Percentiles rank a stretch among this genome's conserved stretches.
Conservation (phyloP, 805 yeast species). For the Myxozyma geophila region DNA sequence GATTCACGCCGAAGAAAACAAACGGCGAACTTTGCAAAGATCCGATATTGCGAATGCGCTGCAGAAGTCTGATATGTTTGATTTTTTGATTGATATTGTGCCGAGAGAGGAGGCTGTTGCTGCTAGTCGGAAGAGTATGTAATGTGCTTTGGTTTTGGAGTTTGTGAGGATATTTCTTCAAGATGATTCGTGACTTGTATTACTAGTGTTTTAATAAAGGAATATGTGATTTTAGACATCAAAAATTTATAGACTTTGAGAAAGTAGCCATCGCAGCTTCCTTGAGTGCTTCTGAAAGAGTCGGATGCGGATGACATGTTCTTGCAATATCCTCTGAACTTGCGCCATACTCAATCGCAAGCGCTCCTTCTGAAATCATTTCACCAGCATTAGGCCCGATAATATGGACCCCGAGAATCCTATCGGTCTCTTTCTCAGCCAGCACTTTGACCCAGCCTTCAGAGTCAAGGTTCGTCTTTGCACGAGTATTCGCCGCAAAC, state of each 20-base stretch:
- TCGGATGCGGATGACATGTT: conserved; percentile 98
- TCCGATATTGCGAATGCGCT: conserved; percentile 94
- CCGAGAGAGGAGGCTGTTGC: conserved; percentile 74
- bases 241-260: conserved; percentile 88
- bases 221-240: conserved; percentile 36
- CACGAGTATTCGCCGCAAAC: conserved; percentile 98
- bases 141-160: neutral
- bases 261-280: conserved; percentile 92
- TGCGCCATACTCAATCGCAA: conserved; percentile 98
- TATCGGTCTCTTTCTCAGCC: conserved; percentile 89
- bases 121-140: conserved; percentile 26
- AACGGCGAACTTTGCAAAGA: conserved; percentile 90
- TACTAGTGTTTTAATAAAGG: neutral
- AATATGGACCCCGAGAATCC: conserved; percentile 94
- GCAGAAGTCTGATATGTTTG: conserved; percentile 95
- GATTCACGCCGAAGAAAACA: conserved; percentile 97
- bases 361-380: conserved; percentile 97
- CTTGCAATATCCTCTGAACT: conserved; percentile 96
- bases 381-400: conserved; percentile 99
- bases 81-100: conserved; percentile 91
- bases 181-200: neutral
- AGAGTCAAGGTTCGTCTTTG: no score
- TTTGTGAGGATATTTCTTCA: neutral
- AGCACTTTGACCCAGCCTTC: no score
- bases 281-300: conserved; percentile 95